Evolutionary conservation across 768 basidiomycete genomes (phyloP), one percentile per base, ranked within the genome.

Genomic region (Rhodosporidiobolus odoratus): DNA sequence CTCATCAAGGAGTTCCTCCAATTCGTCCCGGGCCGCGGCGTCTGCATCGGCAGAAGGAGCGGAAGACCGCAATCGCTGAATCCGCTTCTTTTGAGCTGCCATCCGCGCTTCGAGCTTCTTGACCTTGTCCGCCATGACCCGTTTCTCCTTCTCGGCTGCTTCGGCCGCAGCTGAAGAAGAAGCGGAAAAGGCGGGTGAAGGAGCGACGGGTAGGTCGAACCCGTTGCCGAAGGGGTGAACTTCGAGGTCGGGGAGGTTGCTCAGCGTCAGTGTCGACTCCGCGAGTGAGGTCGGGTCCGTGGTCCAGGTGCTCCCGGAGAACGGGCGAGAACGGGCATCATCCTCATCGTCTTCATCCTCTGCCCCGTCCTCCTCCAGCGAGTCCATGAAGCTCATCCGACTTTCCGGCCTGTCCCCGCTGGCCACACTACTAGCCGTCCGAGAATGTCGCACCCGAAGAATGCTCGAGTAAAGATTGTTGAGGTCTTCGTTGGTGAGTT

Each of bases 401-500:
- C 91, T 92, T 77, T 94, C 92, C 9, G 92, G 91, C 10, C 92
- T 85, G 73, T 89, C 89, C 54, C 84, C 83, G 71, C 88, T 86
- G 27, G 77, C 76, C 70, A 90, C 87, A 74, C 90, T 89, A 30
- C 74, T 53, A 17, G 70, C 67, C 34, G 73, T 77, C 23, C 91
- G 88, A 84, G 91, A 85, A 23, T 87, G 88, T 81, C 92, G 91
- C 60, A 92, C 90, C 78, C 89, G 91, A 41, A 92, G 88, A 77
- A 98, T 95, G 81, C 92, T 90, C 81, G 97, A 91, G 79, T 88
- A 97, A 4, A 78, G 65, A 61, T 76, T 77, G 57, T 80, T 80
- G 59, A 99, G 83, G 77, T 98, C 95, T 69, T 93, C 90, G 79
- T 99, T 95, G 0, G 90, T 91, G 32, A 99, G 84, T 76, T 89